phyloP scores from a whole-genome alignment of 83 land plant genomes.

The Isoetes engelmannii region DNA sequence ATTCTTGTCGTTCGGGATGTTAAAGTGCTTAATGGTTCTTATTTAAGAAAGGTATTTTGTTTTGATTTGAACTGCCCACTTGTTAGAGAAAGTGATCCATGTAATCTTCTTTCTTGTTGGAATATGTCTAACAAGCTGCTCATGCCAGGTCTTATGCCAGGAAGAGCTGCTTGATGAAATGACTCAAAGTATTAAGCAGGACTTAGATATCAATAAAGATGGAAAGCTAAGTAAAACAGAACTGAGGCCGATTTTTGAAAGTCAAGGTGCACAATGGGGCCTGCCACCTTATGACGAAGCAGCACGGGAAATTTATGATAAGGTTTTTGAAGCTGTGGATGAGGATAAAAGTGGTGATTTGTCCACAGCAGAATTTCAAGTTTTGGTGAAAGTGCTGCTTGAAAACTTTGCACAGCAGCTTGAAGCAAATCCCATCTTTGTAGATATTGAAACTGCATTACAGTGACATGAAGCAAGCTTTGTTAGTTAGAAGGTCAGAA shows the following conservation, averaged over 20 bases:
- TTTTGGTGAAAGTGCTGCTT: constrained; percentile 41
- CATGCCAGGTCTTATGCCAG: constrained; percentile 52
- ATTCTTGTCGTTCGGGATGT: constrained; percentile 43
- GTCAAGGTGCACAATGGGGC: constrained; percentile 47
- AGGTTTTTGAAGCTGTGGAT: constrained; percentile 41
- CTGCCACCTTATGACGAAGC: constrained; percentile 56
- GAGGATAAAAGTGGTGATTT: constrained; percentile 29
- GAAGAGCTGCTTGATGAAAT: constrained; percentile 32
- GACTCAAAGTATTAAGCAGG: constrained; percentile 33
- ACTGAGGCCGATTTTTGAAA: constrained; percentile 40
- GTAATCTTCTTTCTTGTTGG: neutral
- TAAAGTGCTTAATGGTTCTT: constrained; percentile 55
- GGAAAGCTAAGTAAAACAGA: constrained; percentile 26
- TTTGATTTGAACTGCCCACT: neutral
- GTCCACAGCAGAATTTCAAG: constrained; percentile 35
- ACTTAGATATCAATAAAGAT: constrained; percentile 27
- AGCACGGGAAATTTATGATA: constrained; percentile 43
- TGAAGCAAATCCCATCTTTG: constrained; percentile 24
- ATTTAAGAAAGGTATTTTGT: constrained; percentile 46
- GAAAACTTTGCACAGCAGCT: constrained; percentile 48
- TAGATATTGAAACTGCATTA: constrained; percentile 26
- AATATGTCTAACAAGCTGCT: too few relatives aligned
- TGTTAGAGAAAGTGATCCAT: neutral
- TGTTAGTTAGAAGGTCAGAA: too few relatives aligned
- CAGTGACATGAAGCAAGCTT: neutral